Evolutionary conservation across 495 filamentous ascomycete species (phyloP).

Genomic region (Aspergillus saccharolyticus): DNA sequence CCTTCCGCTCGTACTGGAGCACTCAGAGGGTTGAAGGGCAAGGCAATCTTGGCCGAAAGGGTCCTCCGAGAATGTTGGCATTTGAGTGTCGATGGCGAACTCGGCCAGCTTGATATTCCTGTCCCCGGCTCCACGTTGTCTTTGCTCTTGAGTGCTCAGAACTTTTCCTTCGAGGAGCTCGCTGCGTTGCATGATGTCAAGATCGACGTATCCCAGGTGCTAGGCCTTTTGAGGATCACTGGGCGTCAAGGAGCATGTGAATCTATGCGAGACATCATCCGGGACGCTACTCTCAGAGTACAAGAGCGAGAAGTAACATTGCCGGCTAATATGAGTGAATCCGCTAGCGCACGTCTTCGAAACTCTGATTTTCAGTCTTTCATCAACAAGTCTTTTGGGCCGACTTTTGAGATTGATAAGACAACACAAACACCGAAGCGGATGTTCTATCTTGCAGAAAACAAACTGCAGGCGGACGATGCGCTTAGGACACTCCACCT

Average conservation of each 20-base stretch:
- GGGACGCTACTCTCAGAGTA: constrained; percentile 34
- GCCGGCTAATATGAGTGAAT: constrained; percentile 4
- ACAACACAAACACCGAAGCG: constrained; percentile 16
- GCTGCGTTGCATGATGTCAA: constrained; percentile 36
- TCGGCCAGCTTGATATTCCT: constrained; percentile 40
- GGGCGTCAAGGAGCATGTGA: constrained; percentile 35
- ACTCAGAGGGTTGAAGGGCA: constrained; percentile 22
- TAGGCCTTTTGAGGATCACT: constrained; percentile 37
- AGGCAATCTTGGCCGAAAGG: constrained; percentile 30
- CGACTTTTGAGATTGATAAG: constrained; percentile 23
- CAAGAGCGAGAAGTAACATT: constrained; percentile 23
- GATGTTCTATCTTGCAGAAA: constrained; percentile 33
- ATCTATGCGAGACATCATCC: constrained; percentile 37
- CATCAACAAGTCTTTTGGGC: constrained; percentile 27
- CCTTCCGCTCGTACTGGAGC: constrained; percentile 14
- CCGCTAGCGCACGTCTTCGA: constrained; percentile 13
- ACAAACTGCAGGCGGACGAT: constrained; percentile 28
- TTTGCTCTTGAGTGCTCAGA: constrained; percentile 26
- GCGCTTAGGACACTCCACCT: constrained; percentile 35
- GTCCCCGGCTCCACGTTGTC: constrained; percentile 22
- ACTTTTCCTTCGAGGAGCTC: constrained; percentile 42
- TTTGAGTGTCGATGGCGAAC: constrained; percentile 30
- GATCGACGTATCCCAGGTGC: constrained; percentile 35
- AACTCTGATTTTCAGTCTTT: constrained; percentile 31
- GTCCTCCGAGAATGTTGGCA: constrained; percentile 45